Evolutionary conservation across 257 asterid species (phyloP).

Genomic region (Nicotiana attenuata): DNA sequence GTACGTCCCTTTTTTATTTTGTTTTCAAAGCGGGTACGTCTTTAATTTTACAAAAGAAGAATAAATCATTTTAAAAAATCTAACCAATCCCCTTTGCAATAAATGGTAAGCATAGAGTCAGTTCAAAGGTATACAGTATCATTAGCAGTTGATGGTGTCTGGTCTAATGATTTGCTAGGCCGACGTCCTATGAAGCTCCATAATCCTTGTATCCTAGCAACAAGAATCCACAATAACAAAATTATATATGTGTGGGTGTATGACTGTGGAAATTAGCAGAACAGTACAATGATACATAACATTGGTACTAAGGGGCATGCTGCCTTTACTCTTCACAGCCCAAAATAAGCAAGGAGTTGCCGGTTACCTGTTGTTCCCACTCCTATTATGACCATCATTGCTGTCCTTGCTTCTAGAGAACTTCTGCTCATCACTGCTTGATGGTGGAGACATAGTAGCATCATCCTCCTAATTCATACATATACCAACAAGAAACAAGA

Average conservation of each 20-base stretch:
- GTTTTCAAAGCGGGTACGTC: neutral
- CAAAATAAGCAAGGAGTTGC: neutral
- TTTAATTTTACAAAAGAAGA: neutral
- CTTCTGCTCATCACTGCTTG: conserved; percentile 33
- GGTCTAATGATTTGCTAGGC: conserved; percentile 43
- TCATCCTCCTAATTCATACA: conserved; percentile 48
- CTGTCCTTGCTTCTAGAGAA: conserved; percentile 31
- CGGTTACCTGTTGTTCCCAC: conserved; percentile 45
- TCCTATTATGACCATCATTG: conserved; percentile 34
- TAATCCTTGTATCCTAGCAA: conserved; percentile 45
- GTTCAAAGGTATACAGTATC: conserved; percentile 40
- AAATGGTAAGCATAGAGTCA: neutral
- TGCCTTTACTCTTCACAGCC: neutral
- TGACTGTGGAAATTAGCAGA: neutral
- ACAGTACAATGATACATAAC: neutral
- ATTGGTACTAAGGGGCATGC: neutral
- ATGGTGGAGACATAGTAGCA: conserved; percentile 36
- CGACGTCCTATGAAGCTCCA: conserved; percentile 57
- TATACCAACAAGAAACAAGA: conserved; percentile 8
- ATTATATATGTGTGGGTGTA: neutral
- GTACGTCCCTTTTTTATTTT: neutral
- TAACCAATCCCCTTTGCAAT: neutral
- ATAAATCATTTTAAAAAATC: neutral
- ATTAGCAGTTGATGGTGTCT: conserved; percentile 36
- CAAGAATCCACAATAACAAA: conserved; percentile 6